Conservation (phyloP, 148 eudicot genomes). For the Chenopodium quinoa region DNA sequence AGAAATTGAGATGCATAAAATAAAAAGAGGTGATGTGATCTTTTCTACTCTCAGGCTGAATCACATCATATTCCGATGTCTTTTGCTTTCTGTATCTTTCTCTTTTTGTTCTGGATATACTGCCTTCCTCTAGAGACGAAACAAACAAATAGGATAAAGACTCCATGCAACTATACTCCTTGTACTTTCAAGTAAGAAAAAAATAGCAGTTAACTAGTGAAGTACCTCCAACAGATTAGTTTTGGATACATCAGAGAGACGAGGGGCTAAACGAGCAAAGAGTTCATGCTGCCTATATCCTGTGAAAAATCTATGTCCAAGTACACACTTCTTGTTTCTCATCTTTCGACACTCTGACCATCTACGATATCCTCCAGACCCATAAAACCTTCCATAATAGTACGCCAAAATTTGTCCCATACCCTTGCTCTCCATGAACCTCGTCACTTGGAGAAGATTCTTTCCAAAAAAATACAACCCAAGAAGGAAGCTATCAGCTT, state of each 20-base stretch:
- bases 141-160: conserved; percentile 6
- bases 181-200: conserved; percentile 7
- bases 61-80: conserved; percentile 3
- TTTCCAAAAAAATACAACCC: conserved; percentile 76
- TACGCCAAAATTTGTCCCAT: conserved; percentile 50
- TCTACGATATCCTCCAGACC: conserved; percentile 44
- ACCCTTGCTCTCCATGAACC: conserved; percentile 53
- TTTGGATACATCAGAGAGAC: conserved; percentile 55
- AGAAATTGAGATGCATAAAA: not conserved
- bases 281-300: conserved; percentile 74
- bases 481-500: conserved; percentile 62
- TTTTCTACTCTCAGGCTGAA: not conserved
- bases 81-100: not conserved
- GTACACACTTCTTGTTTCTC: conserved; percentile 54
- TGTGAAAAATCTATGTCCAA: conserved; percentile 65
- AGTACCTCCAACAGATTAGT: conserved; percentile 62
- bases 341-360: conserved; percentile 70
- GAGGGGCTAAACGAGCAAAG: conserved; percentile 53
- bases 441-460: conserved; percentile 53
- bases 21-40: not conserved
- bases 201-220: conserved; percentile 8
- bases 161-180: not conserved
- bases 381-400: conserved; percentile 65
- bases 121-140: not conserved
- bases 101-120: not conserved